Evolutionary conservation across 2,329 filamentous ascomycete genomes (phyloP).

Genomic region (Penicillium rolfsii): DNA sequence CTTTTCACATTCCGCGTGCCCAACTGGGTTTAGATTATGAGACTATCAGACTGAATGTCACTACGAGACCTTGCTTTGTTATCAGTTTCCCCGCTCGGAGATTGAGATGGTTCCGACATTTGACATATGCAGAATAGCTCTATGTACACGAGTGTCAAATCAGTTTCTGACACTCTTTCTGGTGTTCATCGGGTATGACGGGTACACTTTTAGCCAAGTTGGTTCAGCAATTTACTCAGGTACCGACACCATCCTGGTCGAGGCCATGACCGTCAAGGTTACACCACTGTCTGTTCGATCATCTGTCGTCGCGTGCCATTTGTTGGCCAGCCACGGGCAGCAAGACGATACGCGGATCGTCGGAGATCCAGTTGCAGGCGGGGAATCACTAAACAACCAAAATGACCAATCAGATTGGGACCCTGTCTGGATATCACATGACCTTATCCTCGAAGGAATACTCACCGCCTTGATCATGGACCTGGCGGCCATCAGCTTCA

Average conservation of each 20-base stretch:
- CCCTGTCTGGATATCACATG: neutral
- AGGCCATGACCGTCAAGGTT: conserved; percentile 10
- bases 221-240: conserved; percentile 4
- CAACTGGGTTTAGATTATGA: conserved; percentile 17
- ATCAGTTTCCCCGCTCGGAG: conserved; percentile 18
- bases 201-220: conserved; percentile 10
- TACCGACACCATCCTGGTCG: neutral
- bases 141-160: neutral
- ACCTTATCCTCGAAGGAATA: neutral
- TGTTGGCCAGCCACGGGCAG: neutral
- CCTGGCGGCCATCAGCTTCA: neutral
- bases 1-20: conserved; percentile 15
- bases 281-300: neutral
- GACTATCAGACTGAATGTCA: neutral
- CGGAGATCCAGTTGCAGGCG: neutral
- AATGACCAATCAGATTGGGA: too few relatives aligned
- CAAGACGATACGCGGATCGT: neutral
- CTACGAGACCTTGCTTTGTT: neutral
- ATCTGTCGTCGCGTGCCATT: neutral
- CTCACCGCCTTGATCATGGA: neutral
- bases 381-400: neutral
- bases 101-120: conserved; percentile 9
- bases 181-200: conserved; percentile 7
- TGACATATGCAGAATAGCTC: neutral
- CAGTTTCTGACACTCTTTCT: neutral